Evolutionary conservation across 2,329 filamentous ascomycete species (phyloP).

Genomic region (Beauveria sp.): DNA sequence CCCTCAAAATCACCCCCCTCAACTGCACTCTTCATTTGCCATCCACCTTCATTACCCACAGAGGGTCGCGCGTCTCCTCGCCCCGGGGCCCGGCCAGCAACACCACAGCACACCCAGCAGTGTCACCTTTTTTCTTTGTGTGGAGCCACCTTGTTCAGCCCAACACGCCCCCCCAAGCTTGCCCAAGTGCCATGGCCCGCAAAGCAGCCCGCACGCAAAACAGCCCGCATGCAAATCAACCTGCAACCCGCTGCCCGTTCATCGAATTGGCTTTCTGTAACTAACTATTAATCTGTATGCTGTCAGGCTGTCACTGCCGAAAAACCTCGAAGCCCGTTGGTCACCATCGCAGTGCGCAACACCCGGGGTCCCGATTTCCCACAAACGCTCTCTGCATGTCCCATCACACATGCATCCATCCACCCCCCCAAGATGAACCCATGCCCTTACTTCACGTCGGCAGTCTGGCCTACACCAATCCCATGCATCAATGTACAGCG

Average conservation of each 20-base stretch:
- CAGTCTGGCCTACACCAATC: neutral
- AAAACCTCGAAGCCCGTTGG: no score
- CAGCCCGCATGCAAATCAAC: no score
- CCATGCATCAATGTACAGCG: neutral
- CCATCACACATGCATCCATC: neutral
- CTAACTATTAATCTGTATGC: no score
- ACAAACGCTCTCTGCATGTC: neutral
- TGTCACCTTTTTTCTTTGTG: neutral
- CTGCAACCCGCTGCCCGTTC: no score
- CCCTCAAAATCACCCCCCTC: no score
- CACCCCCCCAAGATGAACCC: neutral
- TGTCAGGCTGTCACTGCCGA: no score
- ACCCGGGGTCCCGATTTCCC: neutral
- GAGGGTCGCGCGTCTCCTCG: no score
- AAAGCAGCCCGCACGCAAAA: no score
- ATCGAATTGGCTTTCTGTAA: no score
- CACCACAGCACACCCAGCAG: neutral
- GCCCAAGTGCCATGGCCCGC: neutral
- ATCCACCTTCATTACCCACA: no score
- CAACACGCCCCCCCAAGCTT: conserved; percentile 3
- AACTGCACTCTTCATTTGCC: no score
- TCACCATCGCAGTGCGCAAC: neutral
- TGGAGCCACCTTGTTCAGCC: conserved; percentile 4
- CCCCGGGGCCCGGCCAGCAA: no score
- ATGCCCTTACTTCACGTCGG: neutral